These are phyloP conservation scores for Picochlorum sp. DNA, from an alignment of 139 green algal species.

Conservation along the genomic window DNA sequence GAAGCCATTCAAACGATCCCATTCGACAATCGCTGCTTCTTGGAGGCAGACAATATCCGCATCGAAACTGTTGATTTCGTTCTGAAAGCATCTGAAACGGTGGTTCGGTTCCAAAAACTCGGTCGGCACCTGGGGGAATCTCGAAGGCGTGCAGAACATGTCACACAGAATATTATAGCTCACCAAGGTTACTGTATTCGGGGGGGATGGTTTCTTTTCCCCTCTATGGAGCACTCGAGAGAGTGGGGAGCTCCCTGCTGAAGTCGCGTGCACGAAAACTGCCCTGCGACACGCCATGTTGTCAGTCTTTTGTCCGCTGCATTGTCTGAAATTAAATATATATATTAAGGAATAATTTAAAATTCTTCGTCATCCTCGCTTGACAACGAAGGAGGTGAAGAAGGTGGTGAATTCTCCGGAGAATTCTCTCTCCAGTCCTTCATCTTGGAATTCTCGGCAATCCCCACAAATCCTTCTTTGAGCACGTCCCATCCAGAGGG, in stretches of 20 bases:
- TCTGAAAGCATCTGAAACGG: constrained; percentile 7
- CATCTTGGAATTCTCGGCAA: constrained; percentile 59
- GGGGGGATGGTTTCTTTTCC: not conserved
- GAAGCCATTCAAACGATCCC: constrained; percentile 16
- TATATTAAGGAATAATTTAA: too few relatives aligned
- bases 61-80: constrained; percentile 29
- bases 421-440: constrained; percentile 62
- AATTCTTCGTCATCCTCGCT: not conserved
- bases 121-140: constrained; percentile 29
- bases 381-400: not conserved
- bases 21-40: constrained; percentile 33
- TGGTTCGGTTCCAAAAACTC: constrained; percentile 1
- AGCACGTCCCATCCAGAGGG: constrained; percentile 62
- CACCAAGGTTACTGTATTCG: constrained; percentile 17
- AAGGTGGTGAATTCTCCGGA: not conserved
- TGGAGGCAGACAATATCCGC: constrained; percentile 46
- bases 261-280: not conserved
- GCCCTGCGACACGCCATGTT: too few relatives aligned
- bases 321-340: too few relatives aligned
- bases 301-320: too few relatives aligned
- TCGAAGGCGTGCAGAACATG: constrained; percentile 23
- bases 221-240: not conserved
- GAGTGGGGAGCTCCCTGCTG: not conserved
- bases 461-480: constrained; percentile 50
- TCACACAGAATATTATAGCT: constrained; percentile 45